Evolutionary conservation across 73 alveolate species (phyloP).

Genomic region (Diophrys appendiculata): DNA sequence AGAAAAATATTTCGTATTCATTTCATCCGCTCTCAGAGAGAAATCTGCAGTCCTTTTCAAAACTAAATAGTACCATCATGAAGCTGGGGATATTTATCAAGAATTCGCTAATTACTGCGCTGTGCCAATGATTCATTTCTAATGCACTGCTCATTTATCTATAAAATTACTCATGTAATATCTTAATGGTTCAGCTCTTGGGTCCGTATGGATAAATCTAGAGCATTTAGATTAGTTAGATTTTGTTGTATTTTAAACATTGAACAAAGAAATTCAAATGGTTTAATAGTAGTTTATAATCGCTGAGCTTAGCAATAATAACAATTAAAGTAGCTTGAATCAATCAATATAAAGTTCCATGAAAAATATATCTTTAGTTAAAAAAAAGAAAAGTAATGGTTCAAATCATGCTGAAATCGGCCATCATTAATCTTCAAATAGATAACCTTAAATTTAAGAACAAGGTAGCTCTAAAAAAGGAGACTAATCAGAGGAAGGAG

Average conservation of each 20-base stretch:
- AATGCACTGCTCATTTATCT: neutral
- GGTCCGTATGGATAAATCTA: conserved; percentile 21
- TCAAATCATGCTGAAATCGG: too few relatives aligned
- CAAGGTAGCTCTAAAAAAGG: conserved; percentile 4
- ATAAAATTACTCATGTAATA: conserved; percentile 20
- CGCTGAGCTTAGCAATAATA: conserved; percentile 8
- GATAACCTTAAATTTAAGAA: neutral
- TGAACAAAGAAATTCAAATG: conserved; percentile 43
- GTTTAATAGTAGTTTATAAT: conserved; percentile 33
- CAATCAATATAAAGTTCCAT: neutral
- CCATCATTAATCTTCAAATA: neutral
- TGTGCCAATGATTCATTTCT: conserved; percentile 1
- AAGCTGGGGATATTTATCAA: conserved; percentile 25
- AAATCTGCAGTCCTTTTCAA: too few relatives aligned
- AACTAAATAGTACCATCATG: neutral
- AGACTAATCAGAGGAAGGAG: neutral
- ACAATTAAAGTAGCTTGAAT: neutral
- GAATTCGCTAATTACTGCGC: conserved; percentile 26
- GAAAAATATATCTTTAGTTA: neutral
- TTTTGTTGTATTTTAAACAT: conserved; percentile 7
- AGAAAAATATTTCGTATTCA: conserved; percentile 15
- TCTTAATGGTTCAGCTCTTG: conserved; percentile 40
- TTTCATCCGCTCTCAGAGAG: conserved; percentile 11
- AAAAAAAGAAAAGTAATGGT: too few relatives aligned
- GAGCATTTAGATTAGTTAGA: conserved; percentile 31